Conservation (phyloP, 2,329 filamentous ascomycete genomes). For the Penicillium sp. region DNA sequence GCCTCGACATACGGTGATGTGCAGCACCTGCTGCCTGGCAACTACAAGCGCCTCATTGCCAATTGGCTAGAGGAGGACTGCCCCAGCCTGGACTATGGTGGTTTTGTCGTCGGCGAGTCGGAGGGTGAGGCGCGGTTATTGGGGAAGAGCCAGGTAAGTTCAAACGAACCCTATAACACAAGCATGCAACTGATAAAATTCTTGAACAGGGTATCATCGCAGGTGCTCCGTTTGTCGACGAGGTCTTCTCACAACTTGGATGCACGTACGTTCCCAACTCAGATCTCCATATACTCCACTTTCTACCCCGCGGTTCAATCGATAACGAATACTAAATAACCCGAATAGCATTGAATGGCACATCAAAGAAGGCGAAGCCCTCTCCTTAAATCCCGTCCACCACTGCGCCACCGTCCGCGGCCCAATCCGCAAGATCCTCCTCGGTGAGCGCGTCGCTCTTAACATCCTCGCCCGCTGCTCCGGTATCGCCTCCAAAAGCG, state of each 20-base stretch:
- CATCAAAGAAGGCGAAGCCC: conserved; percentile 68
- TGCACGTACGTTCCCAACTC: conserved; percentile 61
- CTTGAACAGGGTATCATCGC: conserved; percentile 70
- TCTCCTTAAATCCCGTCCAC: conserved; percentile 65
- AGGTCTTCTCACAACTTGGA: conserved; percentile 85
- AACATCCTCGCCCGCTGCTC: conserved; percentile 90
- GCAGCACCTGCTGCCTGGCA: conserved; percentile 76
- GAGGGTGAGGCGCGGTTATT: conserved; percentile 50
- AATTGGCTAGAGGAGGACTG: conserved; percentile 95
- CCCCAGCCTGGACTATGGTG: conserved; percentile 94
- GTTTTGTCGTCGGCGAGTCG: conserved; percentile 81
- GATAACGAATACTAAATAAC: not conserved
- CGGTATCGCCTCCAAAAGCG: conserved; percentile 72
- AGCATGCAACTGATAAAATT: not conserved
- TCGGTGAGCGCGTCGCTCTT: conserved; percentile 91
- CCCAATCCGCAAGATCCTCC: conserved; percentile 76
- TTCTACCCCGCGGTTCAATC: not conserved
- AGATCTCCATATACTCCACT: not conserved
- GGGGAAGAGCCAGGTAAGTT: conserved; percentile 56
- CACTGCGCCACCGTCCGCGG: conserved; percentile 81
- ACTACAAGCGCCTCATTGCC: conserved; percentile 78
- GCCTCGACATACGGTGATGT: conserved; percentile 60
- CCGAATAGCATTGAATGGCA: conserved; percentile 77
- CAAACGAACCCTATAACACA: not conserved
- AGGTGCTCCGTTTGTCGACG: conserved; percentile 91